These are phyloP conservation scores for Colletotrichum sp. DNA, from an alignment of 2,329 filamentous ascomycete species.

Conservation along the genomic window DNA sequence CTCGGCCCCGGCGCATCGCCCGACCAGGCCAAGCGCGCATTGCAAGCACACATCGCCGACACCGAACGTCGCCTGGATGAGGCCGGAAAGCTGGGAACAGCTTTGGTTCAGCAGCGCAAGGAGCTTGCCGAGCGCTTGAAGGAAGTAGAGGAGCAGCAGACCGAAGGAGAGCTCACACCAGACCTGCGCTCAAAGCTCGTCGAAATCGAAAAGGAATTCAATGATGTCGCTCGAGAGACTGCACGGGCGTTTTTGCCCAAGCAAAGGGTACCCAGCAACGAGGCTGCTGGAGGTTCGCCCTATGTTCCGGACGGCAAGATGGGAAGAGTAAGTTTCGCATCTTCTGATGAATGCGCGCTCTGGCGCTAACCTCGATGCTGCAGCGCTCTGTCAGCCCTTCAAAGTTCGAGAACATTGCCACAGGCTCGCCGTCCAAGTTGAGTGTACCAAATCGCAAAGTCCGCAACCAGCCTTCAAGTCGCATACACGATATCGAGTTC, in stretches of 20 bases:
- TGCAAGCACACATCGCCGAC: constrained; percentile 91
- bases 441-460: constrained; percentile 86
- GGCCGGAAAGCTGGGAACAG: constrained; percentile 85
- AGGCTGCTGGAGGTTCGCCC: constrained; percentile 58
- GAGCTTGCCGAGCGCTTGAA: constrained; percentile 81
- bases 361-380: constrained; percentile 2
- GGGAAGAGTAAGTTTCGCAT: constrained; percentile 52
- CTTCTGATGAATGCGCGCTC: neutral
- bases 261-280: constrained; percentile 77
- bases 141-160: constrained; percentile 81
- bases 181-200: constrained; percentile 83
- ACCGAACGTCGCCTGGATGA: constrained; percentile 92
- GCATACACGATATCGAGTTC: constrained; percentile 95
- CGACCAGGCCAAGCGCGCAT: constrained; percentile 83
- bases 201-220: constrained; percentile 93
- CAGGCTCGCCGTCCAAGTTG: constrained; percentile 87
- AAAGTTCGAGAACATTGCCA: constrained; percentile 84
- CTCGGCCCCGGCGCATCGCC: constrained; percentile 80
- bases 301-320: constrained; percentile 58
- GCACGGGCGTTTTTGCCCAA: constrained; percentile 88
- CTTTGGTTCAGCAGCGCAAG: constrained; percentile 85
- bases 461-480: constrained; percentile 86
- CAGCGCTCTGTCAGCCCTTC: constrained; percentile 75
- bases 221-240: constrained; percentile 89
- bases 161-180: constrained; percentile 78